Percentiles rank a stretch among this genome's conserved stretches.
Conservation (phyloP, 257 asterid species). For the Leonotis leonurus region DNA sequence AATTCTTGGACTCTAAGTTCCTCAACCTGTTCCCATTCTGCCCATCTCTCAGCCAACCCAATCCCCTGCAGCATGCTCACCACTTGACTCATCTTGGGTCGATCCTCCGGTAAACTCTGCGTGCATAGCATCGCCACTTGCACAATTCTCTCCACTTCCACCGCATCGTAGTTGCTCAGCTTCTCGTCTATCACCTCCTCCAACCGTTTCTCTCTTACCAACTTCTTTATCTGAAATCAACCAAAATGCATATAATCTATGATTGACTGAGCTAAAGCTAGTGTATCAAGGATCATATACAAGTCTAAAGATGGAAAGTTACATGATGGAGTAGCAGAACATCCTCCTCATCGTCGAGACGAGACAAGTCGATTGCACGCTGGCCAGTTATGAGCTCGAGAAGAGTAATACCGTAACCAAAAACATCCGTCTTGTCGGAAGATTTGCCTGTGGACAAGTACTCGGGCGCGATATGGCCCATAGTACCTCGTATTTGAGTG, state of each 20-base stretch:
- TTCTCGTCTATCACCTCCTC: slow-evolving; percentile 63
- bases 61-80: slow-evolving; percentile 70
- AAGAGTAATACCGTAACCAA: slow-evolving; percentile 86
- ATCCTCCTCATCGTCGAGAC: slow-evolving; percentile 93
- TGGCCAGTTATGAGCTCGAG: slow-evolving; percentile 85
- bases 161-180: slow-evolving; percentile 36
- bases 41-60: slow-evolving; percentile 83
- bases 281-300: too few species aligned
- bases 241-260: background rate
- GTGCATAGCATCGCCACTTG: slow-evolving; percentile 91
- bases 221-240: slow-evolving; percentile 55
- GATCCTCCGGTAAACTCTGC: slow-evolving; percentile 69
- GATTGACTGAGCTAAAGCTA: too few species aligned
- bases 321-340: slow-evolving; percentile 86
- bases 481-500: slow-evolving; percentile 89
- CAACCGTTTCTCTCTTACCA: slow-evolving; percentile 57
- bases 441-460: slow-evolving; percentile 86
- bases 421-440: slow-evolving; percentile 83
- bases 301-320: slow-evolving; percentile 25
- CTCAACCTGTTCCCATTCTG: slow-evolving; percentile 87
- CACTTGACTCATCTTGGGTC: slow-evolving; percentile 72
- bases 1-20: slow-evolving; percentile 47
- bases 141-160: slow-evolving; percentile 63
- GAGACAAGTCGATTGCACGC: slow-evolving; percentile 79
- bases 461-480: slow-evolving; percentile 97